A percentile compares a stretch with the other conserved stretches of the same genome.
Evolutionary conservation across 169 alveolate species (phyloP).

Genomic region (Perkinsus chesapeaki): DNA sequence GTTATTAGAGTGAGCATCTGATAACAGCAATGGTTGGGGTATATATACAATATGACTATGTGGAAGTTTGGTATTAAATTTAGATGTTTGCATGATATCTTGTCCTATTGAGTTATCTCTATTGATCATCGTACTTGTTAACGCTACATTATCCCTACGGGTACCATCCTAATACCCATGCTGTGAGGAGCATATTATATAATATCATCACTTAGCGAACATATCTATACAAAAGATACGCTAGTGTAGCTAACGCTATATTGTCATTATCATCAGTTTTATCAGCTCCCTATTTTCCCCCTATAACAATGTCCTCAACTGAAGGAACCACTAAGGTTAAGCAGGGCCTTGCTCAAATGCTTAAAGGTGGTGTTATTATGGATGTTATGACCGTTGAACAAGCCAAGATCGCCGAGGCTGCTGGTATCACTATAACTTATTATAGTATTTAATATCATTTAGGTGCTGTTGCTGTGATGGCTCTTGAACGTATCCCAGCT

Average conservation of each 20-base stretch:
- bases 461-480: conserved; percentile 64
- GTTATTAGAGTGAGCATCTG: too few relatives aligned
- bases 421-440: conserved; percentile 23
- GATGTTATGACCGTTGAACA: conserved; percentile 56
- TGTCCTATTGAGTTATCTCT: too few relatives aligned
- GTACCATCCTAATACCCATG: too few relatives aligned
- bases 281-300: not conserved
- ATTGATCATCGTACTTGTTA: too few relatives aligned
- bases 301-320: not conserved
- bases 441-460: not conserved
- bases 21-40: too few relatives aligned
- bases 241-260: not conserved
- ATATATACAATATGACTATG: too few relatives aligned
- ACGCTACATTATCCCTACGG: too few relatives aligned
- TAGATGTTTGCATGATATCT: not conserved
- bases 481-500: conserved; percentile 60
- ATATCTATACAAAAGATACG: not conserved
- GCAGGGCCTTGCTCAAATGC: conserved; percentile 46
- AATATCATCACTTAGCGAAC: too few relatives aligned
- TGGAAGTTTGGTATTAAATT: too few relatives aligned
- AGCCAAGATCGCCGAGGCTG: conserved; percentile 62
- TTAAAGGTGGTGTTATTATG: conserved; percentile 66
- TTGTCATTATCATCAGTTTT: not conserved
- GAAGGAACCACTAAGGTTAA: conserved; percentile 25
- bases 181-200: too few relatives aligned